Base-by-base conservation (phyloP, 192 early-diverging fungal species). In the Coemansia umbellata region DNA sequence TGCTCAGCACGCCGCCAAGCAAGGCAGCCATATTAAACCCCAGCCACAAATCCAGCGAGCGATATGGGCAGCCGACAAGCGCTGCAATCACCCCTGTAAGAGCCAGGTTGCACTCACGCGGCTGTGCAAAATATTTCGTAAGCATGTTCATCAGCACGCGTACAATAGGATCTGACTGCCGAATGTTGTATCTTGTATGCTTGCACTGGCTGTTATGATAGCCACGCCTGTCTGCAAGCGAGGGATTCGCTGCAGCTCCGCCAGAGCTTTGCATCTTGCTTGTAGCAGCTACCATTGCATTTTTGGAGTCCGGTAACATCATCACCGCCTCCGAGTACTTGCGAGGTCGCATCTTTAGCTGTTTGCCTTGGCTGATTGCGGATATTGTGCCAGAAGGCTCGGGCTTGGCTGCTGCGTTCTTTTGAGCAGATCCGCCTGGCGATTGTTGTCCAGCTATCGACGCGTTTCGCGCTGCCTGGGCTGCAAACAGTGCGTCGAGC, bases 41-140 rank as follows among this genome's bases (percentile, higher is more conserved):
- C 67, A 90, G 41, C 87, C 87, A 73, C 27, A 62, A 40, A 35
- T 88, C 87, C 26, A 91, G 62, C 26, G 84, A 85, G 5, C 87
- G 76, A 50, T 83, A 81, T 1, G 85, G 86, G 36, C 88, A 91
- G 5, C 90, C 69, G 1, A 87, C 85, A 47, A 97, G 69, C n/a
- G 89, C 86, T 0, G 89, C 82, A 23, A 97, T 66, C 21, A 94
- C 88, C 21, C 91, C 92, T 0, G 95, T 97, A 21, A 97, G 69
- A 0, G 92, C 91, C 63, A 97, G 61, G 60, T 97, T 97, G 53
- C 94, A 82, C 24, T 87, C 86, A 21, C 85, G 86, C 18, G 90
- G 86, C 53, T 97, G 93, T 0, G 83, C 81, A 74, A 94, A 94
- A 55, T 94, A 93, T 44, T 84, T 82, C 31, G 83, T 75, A 27